Evolutionary conservation across 768 basidiomycete species (phyloP), one percentile per base, ranked within the genome.

Genomic region (Podaxis mareebaensis): DNA sequence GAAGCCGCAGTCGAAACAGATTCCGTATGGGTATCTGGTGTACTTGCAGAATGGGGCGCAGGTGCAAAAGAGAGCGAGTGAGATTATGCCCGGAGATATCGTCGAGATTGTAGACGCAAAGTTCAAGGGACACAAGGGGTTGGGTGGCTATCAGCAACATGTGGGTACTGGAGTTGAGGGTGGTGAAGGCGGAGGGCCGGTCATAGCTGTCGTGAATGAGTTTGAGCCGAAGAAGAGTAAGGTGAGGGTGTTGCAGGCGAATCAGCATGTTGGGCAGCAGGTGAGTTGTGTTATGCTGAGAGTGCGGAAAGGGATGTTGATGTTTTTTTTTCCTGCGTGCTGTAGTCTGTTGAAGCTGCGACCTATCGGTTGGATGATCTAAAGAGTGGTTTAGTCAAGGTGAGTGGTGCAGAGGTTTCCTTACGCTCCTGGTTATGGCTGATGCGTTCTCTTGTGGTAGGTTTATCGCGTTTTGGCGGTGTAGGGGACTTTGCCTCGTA

Each of bases 341-440:
- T 66, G 2, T 65, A 80, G 78, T 81, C 79, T 66, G 88, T 94
- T 33, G 93, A 94, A 70, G 81, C 79, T 55, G 88, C 85, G n/a
- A 95, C 90, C 69, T 96, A 95, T 77, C 84, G 92, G 60, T 76
- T 95, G 73, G 93, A 96, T 46, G 95, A 96, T 78, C 72, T 96
- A 69, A 95, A 95, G 78, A 91, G 87, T 69, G 95, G 95, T 11
- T 76, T 79, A 26, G 83, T 94, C 48, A 90, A 92, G 85, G 93
- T 93, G 64, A 63, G 72, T 40, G 26, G 72, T 40, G 12, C n/a
- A 2, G 15, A 22, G 11, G 38, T 20, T 24, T 20, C 6, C 1
- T 13, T 10, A 0, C n/a, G 3, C n/a, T 15, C 20, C n/a, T 15
- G 1, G 20, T 46, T 20, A 1, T 12, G 22, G 26, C 20, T 58